A percentile compares a stretch with the other conserved stretches of the same genome.
Evolutionary conservation across 441 rosid genomes (phyloP).

Genomic region (Euphorbia schlechtendalii): DNA sequence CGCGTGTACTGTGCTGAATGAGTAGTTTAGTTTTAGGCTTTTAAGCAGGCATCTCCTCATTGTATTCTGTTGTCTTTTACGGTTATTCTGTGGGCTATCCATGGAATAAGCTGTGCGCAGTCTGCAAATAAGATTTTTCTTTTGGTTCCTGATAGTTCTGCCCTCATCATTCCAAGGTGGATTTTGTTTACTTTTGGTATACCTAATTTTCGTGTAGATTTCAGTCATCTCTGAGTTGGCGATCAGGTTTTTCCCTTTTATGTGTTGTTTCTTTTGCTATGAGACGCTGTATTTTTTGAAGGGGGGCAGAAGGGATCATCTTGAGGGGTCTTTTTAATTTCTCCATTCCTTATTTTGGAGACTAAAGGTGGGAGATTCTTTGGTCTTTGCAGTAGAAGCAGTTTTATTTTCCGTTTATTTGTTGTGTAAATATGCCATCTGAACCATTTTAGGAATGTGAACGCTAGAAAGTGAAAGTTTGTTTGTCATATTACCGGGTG

Average conservation of each 20-base stretch:
- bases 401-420: not conserved
- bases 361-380: not conserved
- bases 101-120: not conserved
- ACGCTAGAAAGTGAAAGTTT: not conserved
- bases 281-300: not conserved
- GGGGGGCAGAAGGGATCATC: not conserved
- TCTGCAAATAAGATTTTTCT: not conserved
- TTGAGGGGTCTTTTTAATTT: not conserved
- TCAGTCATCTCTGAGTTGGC: not conserved
- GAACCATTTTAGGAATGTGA: conserved; percentile 4
- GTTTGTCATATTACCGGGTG: not conserved
- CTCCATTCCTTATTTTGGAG: not conserved
- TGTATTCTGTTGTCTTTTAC: too few relatives aligned
- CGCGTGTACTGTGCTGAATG: too few relatives aligned
- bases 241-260: not conserved
- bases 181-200: not conserved
- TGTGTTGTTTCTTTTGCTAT: not conserved
- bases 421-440: not conserved
- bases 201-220: not conserved
- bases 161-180: not conserved
- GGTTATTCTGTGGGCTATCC: too few relatives aligned
- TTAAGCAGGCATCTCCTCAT: too few relatives aligned
- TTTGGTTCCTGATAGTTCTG: not conserved
- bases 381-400: not conserved
- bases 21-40: too few relatives aligned